Evolutionary conservation across 2,329 filamentous ascomycete species (phyloP), one percentile per base, ranked within the genome.

Genomic region (Colletotrichum magnum): DNA sequence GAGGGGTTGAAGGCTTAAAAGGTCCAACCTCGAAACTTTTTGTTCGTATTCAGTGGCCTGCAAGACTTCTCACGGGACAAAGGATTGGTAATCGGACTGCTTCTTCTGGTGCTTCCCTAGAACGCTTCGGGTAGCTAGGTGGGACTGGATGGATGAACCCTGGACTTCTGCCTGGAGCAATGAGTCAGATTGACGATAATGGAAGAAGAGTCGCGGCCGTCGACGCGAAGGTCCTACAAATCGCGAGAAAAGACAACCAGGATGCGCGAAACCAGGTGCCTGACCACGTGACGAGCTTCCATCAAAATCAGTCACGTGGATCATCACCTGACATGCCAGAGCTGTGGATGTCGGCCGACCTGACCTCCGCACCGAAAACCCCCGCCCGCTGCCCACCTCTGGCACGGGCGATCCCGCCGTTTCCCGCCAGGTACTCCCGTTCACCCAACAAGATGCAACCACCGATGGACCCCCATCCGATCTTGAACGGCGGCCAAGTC

Each of bases 401-500:
- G 16, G 43, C 32, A 56, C 62, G 66, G 61, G 51, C 36, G 51
- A 69, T 57, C 50, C 62, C 62, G 56, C 56, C 36, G 66, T 60
- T 26, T 69, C 56, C 61, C 61, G 61, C 45, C 54, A 61, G 66
- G 56, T 32, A 60, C 51, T 52, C 61, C 61, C 61, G 56, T 28
- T 28, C 50, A 43, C 24, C 43, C 50, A 59, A 32, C 15, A 36
- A 66, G 32, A 56, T 41, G 21, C 32, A 50, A 51, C 56, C 26
- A 57, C 56, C 56, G 26, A 16, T 43, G 9, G 9, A 21, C 13
- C 16, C 12, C 59, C 41, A 36, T 36, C 18, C 18, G 36, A 47
- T 61, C 56, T 69, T 47, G 67, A 36, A 48, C 13, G 45, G 41
- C 9, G 51, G 56, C 43, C 51, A 67, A 26, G 36, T 5, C 13